Conservation (phyloP, 345 rosid genomes). For the Syzygium oleosum region DNA sequence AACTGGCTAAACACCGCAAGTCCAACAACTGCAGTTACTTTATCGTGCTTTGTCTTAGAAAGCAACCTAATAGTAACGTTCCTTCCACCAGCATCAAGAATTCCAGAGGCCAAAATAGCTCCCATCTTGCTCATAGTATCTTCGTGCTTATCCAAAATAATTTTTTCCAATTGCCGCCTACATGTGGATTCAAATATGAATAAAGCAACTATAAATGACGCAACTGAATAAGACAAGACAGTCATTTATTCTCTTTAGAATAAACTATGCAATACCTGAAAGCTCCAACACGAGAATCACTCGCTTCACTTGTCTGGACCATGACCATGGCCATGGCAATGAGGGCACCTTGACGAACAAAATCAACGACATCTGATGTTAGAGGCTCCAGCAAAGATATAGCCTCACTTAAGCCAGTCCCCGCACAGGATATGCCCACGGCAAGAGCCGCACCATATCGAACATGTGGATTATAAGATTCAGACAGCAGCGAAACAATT, state of each 20-base stretch:
- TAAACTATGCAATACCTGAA: constrained; percentile 47
- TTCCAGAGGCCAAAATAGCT: constrained; percentile 94
- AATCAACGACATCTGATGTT: constrained; percentile 95
- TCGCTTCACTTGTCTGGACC: constrained; percentile 93
- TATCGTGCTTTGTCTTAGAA: constrained; percentile 94
- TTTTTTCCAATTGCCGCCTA: constrained; percentile 93
- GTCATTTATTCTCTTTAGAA: background rate
- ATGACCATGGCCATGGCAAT: constrained; percentile 99
- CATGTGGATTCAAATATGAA: background rate
- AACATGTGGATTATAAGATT: constrained; percentile 98
- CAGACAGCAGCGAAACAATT: constrained; percentile 90
- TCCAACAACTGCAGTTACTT: constrained; percentile 92
- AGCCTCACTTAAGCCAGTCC: constrained; percentile 99
- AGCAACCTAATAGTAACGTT: constrained; percentile 90
- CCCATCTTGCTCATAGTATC: constrained; percentile 99
- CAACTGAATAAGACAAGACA: background rate
- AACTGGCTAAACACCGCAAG: constrained; percentile 98
- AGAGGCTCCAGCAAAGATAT: constrained; percentile 95
- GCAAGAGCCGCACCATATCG: constrained; percentile 99
- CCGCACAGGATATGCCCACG: constrained; percentile 99
- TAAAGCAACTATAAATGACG: background rate
- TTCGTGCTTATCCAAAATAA: constrained; percentile 91
- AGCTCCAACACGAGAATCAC: constrained; percentile 94
- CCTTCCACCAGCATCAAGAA: constrained; percentile 99
- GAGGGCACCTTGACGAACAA: constrained; percentile 99